These are phyloP conservation scores for Lactarius sp. DNA, from an alignment of 768 basidiomycete species.

Conservation along the genomic window DNA sequence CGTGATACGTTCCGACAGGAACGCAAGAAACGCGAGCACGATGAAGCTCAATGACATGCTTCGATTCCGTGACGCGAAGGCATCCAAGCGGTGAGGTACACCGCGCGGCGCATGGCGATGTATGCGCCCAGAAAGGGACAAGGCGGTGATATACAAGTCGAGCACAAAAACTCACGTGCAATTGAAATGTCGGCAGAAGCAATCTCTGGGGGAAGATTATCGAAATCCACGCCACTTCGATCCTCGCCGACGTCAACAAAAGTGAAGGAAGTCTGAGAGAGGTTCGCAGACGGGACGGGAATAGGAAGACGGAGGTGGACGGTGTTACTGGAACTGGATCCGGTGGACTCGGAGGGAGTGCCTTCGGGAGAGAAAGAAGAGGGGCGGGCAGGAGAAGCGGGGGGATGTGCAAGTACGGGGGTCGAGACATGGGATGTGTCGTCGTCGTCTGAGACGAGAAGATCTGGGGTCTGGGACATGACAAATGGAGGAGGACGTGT, in stretches of 20 bases:
- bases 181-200: slow-evolving; percentile 33
- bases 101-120: background rate
- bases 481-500: slow-evolving; percentile 3
- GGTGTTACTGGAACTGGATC: background rate
- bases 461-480: slow-evolving; percentile 15
- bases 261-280: slow-evolving; percentile 26
- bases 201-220: slow-evolving; percentile 31
- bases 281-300: slow-evolving; percentile 26
- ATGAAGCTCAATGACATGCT: background rate
- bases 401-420: slow-evolving; percentile 16
- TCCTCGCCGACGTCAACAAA: slow-evolving; percentile 23
- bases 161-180: slow-evolving; percentile 31
- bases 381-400: background rate
- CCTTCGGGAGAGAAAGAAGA: slow-evolving; percentile 4
- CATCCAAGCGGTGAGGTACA: background rate
- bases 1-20: background rate
- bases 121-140: slow-evolving; percentile 3
- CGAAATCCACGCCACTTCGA: slow-evolving; percentile 18
- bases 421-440: slow-evolving; percentile 25
- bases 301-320: slow-evolving; percentile 26
- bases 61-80: background rate
- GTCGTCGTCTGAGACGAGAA: slow-evolving; percentile 18
- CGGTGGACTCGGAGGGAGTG: background rate
- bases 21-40: slow-evolving; percentile 1
- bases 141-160: background rate